Percentiles rank a stretch among this genome's conserved stretches.
Conservation (phyloP, 352 stramenopile genomes). For the Aphanomyces cochlioides region DNA sequence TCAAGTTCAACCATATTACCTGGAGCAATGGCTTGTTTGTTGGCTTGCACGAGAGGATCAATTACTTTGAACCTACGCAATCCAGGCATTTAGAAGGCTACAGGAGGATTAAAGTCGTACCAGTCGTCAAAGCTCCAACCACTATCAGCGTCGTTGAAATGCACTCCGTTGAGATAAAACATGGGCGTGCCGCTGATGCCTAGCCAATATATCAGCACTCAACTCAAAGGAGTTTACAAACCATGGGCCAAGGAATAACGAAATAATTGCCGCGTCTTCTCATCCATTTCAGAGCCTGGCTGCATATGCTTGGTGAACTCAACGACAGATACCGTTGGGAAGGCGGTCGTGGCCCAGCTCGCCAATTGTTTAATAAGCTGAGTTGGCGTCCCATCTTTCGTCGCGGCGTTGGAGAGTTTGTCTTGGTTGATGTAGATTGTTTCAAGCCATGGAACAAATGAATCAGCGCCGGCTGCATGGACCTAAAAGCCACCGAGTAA, state of each 20-base stretch:
- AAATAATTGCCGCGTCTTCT: constrained; percentile 54
- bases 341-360: constrained; percentile 53
- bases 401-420: constrained; percentile 42
- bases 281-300: constrained; percentile 62
- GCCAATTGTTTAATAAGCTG: constrained; percentile 59
- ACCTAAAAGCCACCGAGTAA: background rate
- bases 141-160: constrained; percentile 44
- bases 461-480: constrained; percentile 46
- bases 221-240: background rate
- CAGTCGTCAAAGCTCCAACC: constrained; percentile 52
- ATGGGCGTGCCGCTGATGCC: constrained; percentile 65
- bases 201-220: background rate
- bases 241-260: constrained; percentile 69
- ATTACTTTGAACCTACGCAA: constrained; percentile 30
- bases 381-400: constrained; percentile 61
- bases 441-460: constrained; percentile 71
- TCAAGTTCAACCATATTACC: background rate
- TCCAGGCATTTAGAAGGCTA: background rate
- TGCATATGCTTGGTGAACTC: constrained; percentile 70
- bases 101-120: constrained; percentile 35
- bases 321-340: constrained; percentile 49
- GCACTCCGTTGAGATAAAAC: constrained; percentile 78
- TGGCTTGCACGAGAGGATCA: constrained; percentile 33
- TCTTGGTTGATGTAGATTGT: constrained; percentile 76
- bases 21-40: background rate